Conservation (phyloP, 352 stramenopile species). For the Phytophthora megakarya region DNA sequence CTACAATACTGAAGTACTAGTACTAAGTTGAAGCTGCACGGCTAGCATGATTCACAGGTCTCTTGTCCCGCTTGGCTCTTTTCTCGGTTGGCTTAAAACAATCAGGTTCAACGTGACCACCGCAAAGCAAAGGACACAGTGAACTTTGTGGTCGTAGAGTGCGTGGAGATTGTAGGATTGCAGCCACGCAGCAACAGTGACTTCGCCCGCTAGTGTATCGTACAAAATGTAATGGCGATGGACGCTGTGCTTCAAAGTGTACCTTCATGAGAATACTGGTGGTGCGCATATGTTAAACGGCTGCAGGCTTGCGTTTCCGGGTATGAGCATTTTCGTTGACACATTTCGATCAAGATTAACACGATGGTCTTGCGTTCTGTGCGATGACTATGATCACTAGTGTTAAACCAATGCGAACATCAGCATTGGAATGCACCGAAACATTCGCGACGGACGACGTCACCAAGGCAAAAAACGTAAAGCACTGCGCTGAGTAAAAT, state of each 20-base stretch:
- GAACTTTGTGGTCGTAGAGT: background rate
- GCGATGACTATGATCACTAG: conserved; percentile 14
- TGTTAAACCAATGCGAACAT: conserved; percentile 12
- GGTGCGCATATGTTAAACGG: conserved; percentile 13
- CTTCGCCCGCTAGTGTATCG: background rate
- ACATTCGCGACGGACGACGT: background rate
- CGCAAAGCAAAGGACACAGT: background rate
- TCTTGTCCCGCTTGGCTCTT: too few relatives aligned
- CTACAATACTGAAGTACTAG: too few relatives aligned
- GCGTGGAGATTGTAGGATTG: conserved; percentile 4
- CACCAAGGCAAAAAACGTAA: too few relatives aligned
- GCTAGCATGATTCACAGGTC: too few relatives aligned
- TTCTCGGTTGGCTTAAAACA: too few relatives aligned
- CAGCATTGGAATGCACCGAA: background rate
- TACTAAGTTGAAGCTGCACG: too few relatives aligned
- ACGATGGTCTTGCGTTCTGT: too few relatives aligned
- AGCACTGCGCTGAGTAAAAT: too few relatives aligned
- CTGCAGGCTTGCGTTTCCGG: conserved; percentile 23
- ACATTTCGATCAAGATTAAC: conserved; percentile 13
- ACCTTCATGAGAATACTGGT: background rate
- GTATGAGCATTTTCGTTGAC: conserved; percentile 25
- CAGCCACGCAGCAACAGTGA: conserved; percentile 11
- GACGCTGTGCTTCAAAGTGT: conserved; percentile 1
- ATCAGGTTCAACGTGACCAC: background rate
- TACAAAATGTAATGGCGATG: background rate